Evolutionary conservation across 2,329 filamentous ascomycete species (phyloP).

Genomic region (Tothia fuscella): DNA sequence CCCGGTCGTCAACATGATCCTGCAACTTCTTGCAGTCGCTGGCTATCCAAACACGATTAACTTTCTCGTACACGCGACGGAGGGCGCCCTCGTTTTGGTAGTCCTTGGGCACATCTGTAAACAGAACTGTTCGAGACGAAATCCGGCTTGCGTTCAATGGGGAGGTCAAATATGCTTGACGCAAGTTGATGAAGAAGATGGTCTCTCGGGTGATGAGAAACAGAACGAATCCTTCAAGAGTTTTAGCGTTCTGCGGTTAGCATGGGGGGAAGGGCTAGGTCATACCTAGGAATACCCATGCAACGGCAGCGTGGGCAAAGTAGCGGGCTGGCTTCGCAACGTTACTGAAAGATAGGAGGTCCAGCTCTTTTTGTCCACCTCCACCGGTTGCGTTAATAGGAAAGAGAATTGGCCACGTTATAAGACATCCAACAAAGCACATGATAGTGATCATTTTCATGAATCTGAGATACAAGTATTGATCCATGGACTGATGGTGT

Average conservation of each 20-base stretch:
- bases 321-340: constrained; percentile 51
- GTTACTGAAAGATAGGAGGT: constrained; percentile 71
- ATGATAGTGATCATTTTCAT: constrained; percentile 67
- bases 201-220: constrained; percentile 78
- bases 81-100: constrained; percentile 27
- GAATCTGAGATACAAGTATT: constrained; percentile 82
- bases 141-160: constrained; percentile 74
- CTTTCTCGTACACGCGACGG: constrained; percentile 24
- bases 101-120: constrained; percentile 42
- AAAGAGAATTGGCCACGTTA: constrained; percentile 83
- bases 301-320: constrained; percentile 70
- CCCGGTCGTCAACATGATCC: constrained; percentile 68
- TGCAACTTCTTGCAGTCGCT: constrained; percentile 67
- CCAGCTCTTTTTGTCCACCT: constrained; percentile 51
- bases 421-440: constrained; percentile 68
- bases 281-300: constrained; percentile 64
- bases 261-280: not conserved
- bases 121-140: constrained; percentile 81
- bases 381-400: constrained; percentile 81
- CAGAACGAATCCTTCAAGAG: constrained; percentile 59
- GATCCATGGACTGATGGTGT: constrained; percentile 84
- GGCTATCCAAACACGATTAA: constrained; percentile 54
- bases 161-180: constrained; percentile 82
- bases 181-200: constrained; percentile 84
- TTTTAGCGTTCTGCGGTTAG: not conserved